Evolutionary conservation across 352 stramenopile species (phyloP).

Genomic region (Aphanomyces cochlioides): DNA sequence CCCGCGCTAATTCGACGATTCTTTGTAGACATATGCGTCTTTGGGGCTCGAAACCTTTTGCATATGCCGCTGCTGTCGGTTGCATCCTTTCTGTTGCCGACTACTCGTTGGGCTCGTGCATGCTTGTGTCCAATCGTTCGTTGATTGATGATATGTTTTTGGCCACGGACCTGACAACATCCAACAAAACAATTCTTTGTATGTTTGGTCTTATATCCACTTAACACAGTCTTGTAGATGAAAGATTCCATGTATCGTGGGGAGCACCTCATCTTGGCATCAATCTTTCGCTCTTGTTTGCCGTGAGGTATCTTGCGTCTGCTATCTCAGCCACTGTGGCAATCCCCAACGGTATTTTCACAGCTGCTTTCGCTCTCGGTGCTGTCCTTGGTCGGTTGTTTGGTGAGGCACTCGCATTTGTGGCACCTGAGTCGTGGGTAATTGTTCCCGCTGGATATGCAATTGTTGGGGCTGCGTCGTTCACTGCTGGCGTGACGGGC

Average conservation of each 20-base stretch:
- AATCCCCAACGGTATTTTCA: slow-evolving; percentile 88
- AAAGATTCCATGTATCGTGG: slow-evolving; percentile 53
- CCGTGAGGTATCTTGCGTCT: slow-evolving; percentile 75
- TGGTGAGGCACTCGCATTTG: slow-evolving; percentile 51
- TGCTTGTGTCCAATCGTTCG: slow-evolving; percentile 67
- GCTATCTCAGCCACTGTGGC: slow-evolving; percentile 77
- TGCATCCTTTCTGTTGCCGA: slow-evolving; percentile 65
- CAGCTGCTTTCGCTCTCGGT: slow-evolving; percentile 88
- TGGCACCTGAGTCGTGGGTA: slow-evolving; percentile 28
- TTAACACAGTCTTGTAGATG: slow-evolving; percentile 30
- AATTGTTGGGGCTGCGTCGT: slow-evolving; percentile 74
- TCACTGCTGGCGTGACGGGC: slow-evolving; percentile 73
- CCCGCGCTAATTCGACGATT: slow-evolving; percentile 5
- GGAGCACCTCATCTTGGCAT: slow-evolving; percentile 55
- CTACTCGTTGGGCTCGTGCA: slow-evolving; percentile 74
- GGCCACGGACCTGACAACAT: slow-evolving; percentile 46
- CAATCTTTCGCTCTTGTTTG: slow-evolving; percentile 62
- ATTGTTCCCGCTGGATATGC: slow-evolving; percentile 71
- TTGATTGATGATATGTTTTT: slow-evolving; percentile 88
- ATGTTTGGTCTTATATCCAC: not conserved
- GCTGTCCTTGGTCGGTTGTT: slow-evolving; percentile 83
- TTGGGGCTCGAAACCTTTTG: slow-evolving; percentile 47
- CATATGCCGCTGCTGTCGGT: slow-evolving; percentile 62
- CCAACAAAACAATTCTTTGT: slow-evolving; percentile 38
- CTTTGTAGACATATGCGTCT: slow-evolving; percentile 33